These are phyloP conservation scores for Colletotrichum musicola DNA, from an alignment of 2,329 filamentous ascomycete genomes.

Conservation along the genomic window DNA sequence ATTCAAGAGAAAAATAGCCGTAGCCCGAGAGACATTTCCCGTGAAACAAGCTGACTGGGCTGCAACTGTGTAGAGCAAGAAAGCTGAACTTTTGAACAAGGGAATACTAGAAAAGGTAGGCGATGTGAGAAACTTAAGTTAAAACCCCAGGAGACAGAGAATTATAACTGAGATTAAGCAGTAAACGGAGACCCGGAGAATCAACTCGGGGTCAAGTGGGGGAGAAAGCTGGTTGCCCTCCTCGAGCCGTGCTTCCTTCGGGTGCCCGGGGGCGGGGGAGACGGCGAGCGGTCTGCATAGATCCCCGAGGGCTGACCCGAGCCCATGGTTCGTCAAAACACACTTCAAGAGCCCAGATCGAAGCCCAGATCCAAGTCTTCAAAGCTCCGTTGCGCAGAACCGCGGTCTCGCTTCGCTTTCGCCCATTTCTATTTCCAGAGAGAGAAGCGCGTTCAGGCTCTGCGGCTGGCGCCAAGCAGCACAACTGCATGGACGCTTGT, in stretches of 20 bases:
- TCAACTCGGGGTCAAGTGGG: no score
- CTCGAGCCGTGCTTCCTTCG: no score
- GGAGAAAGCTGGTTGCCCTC: rapidly evolving
- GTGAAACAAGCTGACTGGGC: no score
- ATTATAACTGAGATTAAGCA: no score
- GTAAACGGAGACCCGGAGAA: no score
- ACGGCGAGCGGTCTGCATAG: background rate
- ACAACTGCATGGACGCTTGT: background rate
- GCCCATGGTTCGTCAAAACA: background rate
- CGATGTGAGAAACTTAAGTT: no score
- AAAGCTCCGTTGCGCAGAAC: background rate
- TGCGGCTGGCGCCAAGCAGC: background rate
- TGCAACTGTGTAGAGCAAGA: no score
- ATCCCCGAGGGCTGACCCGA: background rate
- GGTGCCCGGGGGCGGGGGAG: background rate
- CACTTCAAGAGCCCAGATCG: background rate
- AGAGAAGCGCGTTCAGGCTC: background rate
- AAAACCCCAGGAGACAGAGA: no score
- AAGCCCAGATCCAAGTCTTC: background rate
- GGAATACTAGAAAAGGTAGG: no score
- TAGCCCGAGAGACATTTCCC: no score
- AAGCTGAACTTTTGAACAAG: no score
- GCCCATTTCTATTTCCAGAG: background rate
- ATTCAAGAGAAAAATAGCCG: no score
- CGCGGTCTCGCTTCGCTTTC: background rate